Evolutionary conservation across 1,139 yeast genomes (phyloP), one percentile per base, ranked within the genome.

Genomic region (Tardiomyces blankii): DNA sequence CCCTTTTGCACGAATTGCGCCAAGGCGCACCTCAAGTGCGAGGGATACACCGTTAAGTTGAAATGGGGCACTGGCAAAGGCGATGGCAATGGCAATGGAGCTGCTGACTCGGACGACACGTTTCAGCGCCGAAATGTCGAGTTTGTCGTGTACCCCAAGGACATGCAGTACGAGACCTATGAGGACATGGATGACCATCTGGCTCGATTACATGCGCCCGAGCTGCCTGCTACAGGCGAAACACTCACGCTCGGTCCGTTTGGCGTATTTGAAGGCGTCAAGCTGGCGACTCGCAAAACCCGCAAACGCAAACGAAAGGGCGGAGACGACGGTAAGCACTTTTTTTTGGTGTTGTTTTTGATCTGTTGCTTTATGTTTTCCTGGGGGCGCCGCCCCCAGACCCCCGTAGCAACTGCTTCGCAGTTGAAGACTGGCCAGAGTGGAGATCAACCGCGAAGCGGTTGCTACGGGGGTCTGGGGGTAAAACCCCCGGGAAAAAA

Each of bases 161-260:
- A 75, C 44, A 67, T 68, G 59, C 76, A 75, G 2, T 87, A 86
- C 59, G 75, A 74, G 43, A 76, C 80, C 12, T 86, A 88, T 58
- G 88, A 84, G 41, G 95, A 85, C 39, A 81, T 88, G 80, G 95
- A 87, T 59, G 67, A 70, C 41, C 88, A 84, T 54, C 67, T 88
- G 44, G 74, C 78, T 7, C 66, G 73, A 11, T 66, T 87, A 28
- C 85, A 84, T 55, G 67, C 75, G 28, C 77, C 82, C 33, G 52
- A 57, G 3, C 62, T 74, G 44, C 69, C 66, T 1, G 18, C 42
- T 9, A 66, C 65, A 28, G 69, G 70, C 2, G 72, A 73, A 48
- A 81, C 93, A 0, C 73, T 77, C 64, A 60, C 76, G 13, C 64
- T 75, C 45, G 95, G 95, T 0, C 94, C 94, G 11, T 88, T 87